These are phyloP conservation scores for Pinus albicaulis DNA, from an alignment of 75 land plant genomes.

Conservation along the genomic window DNA sequence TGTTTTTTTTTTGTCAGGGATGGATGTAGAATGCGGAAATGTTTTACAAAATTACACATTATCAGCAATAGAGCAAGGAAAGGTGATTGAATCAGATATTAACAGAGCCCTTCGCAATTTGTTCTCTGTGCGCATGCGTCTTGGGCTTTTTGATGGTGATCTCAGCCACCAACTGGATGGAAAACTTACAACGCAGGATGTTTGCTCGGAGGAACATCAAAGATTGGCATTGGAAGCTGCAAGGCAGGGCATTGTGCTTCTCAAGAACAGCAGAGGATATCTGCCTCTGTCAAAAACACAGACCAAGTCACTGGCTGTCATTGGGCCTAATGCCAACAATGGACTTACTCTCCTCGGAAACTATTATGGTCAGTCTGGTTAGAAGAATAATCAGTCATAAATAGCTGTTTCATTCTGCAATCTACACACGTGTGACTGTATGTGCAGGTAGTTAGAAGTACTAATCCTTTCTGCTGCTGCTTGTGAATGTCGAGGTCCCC, in stretches of 20 bases:
- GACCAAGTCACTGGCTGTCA: conserved; percentile 54
- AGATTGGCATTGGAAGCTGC: conserved; percentile 85
- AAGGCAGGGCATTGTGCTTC: conserved; percentile 82
- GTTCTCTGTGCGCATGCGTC: conserved; percentile 68
- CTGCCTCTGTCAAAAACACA: conserved; percentile 47
- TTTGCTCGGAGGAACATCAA: conserved; percentile 66
- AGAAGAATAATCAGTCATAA: conserved; percentile 9
- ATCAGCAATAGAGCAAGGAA: conserved; percentile 59
- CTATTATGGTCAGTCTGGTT: conserved; percentile 57
- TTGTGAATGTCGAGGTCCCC: conserved; percentile 46
- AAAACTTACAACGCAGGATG: conserved; percentile 45
- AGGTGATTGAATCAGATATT: conserved; percentile 49
- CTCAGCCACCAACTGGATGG: conserved; percentile 25
- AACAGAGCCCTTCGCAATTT: conserved; percentile 75
- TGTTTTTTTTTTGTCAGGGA: conserved; percentile 38
- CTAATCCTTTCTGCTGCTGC: neutral
- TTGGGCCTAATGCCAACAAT: conserved; percentile 78
- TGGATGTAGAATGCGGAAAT: conserved; percentile 91
- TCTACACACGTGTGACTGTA: too few relatives aligned
- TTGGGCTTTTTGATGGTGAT: conserved; percentile 82
- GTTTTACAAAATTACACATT: conserved; percentile 55
- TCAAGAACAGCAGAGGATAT: conserved; percentile 62
- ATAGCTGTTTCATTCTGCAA: too few relatives aligned
- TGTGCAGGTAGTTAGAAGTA: neutral
- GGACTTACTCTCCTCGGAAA: conserved; percentile 61